Conservation (phyloP, 495 filamentous ascomycete genomes). For the Coniosporium apollinis region DNA sequence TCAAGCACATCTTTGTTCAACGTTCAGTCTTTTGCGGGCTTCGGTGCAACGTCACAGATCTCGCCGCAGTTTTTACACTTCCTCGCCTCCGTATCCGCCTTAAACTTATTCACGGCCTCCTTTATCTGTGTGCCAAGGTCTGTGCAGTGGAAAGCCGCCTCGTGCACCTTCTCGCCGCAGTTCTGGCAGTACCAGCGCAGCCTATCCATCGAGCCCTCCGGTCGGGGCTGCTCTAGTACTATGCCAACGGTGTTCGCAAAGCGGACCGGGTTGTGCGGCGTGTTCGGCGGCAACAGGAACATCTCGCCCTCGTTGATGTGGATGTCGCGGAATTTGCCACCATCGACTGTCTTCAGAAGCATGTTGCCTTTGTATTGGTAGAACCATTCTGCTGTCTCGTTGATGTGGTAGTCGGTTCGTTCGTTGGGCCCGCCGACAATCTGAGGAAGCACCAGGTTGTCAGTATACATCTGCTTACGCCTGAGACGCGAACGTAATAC, state of each 20-base stretch:
- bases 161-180: conserved; percentile 62
- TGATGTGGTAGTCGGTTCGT: conserved; percentile 97
- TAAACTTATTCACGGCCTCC: conserved; percentile 73
- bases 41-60: conserved; percentile 38
- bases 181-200: conserved; percentile 81
- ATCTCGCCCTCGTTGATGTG: conserved; percentile 84
- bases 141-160: conserved; percentile 74
- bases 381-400: conserved; percentile 91
- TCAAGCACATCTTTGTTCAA: too few species aligned
- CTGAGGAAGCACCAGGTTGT: conserved; percentile 26
- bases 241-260: conserved; percentile 59
- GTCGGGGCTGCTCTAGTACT: conserved; percentile 78
- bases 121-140: conserved; percentile 97
- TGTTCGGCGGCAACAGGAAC: conserved; percentile 80
- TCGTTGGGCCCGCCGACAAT: conserved; percentile 95
- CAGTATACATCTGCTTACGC: too few species aligned
- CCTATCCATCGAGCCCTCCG: conserved; percentile 48
- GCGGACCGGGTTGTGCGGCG: conserved; percentile 67
- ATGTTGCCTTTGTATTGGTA: conserved; percentile 89
- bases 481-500: too few species aligned
- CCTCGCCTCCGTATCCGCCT: conserved; percentile 49
- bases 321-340: conserved; percentile 56
- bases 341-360: conserved; percentile 79
- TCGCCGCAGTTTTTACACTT: conserved; percentile 65
- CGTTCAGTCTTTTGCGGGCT: conserved; percentile 1